Base-by-base conservation (phyloP, 495 filamentous ascomycete genomes). In the Tuber borchii region DNA sequence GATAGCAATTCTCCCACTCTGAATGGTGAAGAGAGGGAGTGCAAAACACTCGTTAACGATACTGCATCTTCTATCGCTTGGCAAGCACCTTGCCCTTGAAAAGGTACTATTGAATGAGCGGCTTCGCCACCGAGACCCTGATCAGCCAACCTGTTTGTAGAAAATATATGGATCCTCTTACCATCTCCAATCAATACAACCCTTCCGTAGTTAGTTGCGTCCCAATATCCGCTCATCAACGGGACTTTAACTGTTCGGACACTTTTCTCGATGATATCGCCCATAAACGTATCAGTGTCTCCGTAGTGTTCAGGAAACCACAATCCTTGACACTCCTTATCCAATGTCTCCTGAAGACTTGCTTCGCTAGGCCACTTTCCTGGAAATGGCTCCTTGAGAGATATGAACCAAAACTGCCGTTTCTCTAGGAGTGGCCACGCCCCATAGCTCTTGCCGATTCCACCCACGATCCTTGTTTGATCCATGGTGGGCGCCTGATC, bases 11-110 rank as follows among this genome's bases (percentile, higher is more conserved):
- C 46, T 17, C 22, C 46, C 19, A 51, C 4, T 8, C 46, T 9
- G 12, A n/a, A 22, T 16, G 31, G 40, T 5, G 40, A 34, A 69
- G 70, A n/a, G 20, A 44, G 40, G 2, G 74, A 51, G 2, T 65
- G 70, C 17, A 76, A 56, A 56, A 37, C 44, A 31, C 37, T 72
- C 9, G 69, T 65, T n/a, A 75, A 71, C 17, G 44, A 56, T 48
- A 42, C 39, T 44, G 74, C 74, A 42, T 75, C 74, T 8, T 75
- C 74, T 12, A 75, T 75, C 51, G 69, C 74, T 43, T 75, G 74
- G 8, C 74, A 61, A n/a, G 74, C 74, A 42, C 74, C 74, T 56
- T 75, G 74, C 46, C 46, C 74, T 1, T 46, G 26, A 56, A 75
- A 75, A n/a, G 74, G 74, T 0, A 56, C 37, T 37, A 75, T 4